Evolutionary conservation across 495 filamentous ascomycete genomes (phyloP), one percentile per base, ranked within the genome.

Genomic region (Penicillium verhagenii): DNA sequence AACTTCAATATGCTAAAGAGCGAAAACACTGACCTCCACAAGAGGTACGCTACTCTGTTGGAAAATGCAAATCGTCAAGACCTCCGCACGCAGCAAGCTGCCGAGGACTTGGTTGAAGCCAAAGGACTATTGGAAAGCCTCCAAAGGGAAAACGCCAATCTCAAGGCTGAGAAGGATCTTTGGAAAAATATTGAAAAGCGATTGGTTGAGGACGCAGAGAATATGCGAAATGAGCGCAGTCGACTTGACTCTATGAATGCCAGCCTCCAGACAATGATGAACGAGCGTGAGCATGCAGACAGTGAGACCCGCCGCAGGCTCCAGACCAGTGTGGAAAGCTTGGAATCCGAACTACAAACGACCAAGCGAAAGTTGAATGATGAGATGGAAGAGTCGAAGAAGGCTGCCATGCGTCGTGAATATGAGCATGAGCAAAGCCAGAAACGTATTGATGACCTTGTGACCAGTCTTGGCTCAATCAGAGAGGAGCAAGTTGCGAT

Each of bases 141-240:
- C 72, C 89, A 92, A 19, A 91, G 86, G 42, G 94, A 97, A 59
- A 93, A 82, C 54, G 88, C 91, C 18, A 96, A 96, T 67, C 83
- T 96, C 10, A 95, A 93, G 68, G 92, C 92, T 0, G 93, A 97
- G 64, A 95, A 93, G 68, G 85, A 86, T 4, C 77, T 97, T 20
- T 93, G 86, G 88, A 96, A 93, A 72, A 89, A 82, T 43, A 93
- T 97, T 53, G 91, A 97, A 65, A 86, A 88, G 57, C 82, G 95
- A 33, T 77, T 97, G 18, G 86, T 78, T 55, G 88, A 92, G 44
- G 95, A 97, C 56, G 95, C 91, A 49, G 88, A 92, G 56, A 82
- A 74, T 11, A 76, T 97, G n/a, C 76, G 87, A 29, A 88, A 95
- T 54, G 95, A 98, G 65, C 86, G 87, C 38, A 77, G 80, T 35